phyloP scores from a whole-genome alignment of 257 asterid species.

The Phtheirospermum japonicum region DNA sequence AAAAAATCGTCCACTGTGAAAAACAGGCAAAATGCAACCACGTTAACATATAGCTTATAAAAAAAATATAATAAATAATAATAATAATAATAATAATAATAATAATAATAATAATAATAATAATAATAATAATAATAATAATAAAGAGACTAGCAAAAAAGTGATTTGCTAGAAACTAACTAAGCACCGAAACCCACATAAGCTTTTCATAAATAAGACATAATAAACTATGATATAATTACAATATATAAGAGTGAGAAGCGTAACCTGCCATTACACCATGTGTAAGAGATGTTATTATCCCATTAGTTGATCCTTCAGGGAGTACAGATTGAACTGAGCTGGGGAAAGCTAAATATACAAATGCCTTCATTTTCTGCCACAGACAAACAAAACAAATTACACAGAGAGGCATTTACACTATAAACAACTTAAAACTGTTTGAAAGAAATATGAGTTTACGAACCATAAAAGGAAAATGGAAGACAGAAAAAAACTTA shows the following conservation, averaged over 20 bases:
- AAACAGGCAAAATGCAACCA: slow-evolving; percentile 7
- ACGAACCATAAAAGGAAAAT: neutral
- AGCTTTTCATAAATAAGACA: too few species aligned
- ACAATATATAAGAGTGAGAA: slow-evolving; percentile 1
- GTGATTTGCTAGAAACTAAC: neutral
- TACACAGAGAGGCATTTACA: neutral
- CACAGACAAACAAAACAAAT: slow-evolving; percentile 25
- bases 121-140: neutral
- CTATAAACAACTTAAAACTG: neutral
- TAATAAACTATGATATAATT: neutral
- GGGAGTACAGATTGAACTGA: slow-evolving; percentile 53
- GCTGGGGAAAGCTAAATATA: slow-evolving; percentile 72
- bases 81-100: neutral
- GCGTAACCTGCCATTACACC: slow-evolving; percentile 75
- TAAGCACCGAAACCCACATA: neutral
- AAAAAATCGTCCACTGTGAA: slow-evolving; percentile 68
- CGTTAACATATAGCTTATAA: slow-evolving; percentile 4
- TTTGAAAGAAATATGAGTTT: neutral
- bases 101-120: too few species aligned
- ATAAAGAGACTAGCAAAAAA: neutral
- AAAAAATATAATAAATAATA: neutral
- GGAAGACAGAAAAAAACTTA: slow-evolving; percentile 15
- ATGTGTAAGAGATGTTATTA: slow-evolving; percentile 73
- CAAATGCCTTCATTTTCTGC: slow-evolving; percentile 83
- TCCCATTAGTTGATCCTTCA: slow-evolving; percentile 52